These are phyloP conservation scores for Euphorbia neoarborescens DNA, from an alignment of 441 rosid species.

Conservation along the genomic window DNA sequence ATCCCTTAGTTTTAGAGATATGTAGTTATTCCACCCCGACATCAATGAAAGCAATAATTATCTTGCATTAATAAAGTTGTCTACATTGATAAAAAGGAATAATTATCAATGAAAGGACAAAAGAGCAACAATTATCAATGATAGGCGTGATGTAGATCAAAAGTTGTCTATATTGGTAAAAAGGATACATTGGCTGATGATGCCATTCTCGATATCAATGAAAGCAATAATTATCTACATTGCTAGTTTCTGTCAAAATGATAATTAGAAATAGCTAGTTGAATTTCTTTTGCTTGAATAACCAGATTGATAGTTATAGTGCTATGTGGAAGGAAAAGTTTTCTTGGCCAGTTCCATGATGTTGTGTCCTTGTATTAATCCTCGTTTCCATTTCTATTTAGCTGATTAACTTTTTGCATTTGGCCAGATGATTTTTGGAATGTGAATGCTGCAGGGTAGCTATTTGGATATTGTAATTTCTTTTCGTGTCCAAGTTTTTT, in stretches of 20 bases:
- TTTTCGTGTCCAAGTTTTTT: neutral
- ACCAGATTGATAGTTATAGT: neutral
- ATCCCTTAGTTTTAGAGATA: no score
- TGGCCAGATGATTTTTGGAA: neutral
- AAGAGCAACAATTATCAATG: no score
- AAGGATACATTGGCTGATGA: neutral
- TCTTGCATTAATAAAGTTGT: no score
- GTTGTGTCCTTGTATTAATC: neutral
- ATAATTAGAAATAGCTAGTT: neutral
- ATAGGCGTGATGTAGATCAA: no score
- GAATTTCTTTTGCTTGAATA: neutral
- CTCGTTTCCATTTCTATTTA: neutral
- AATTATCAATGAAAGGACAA: no score
- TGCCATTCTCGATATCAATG: neutral
- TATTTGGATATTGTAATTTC: neutral
- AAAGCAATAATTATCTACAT: neutral
- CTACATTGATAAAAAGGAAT: no score
- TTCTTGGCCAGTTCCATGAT: neutral
- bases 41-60: no score
- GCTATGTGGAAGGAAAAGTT: neutral
- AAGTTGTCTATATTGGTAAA: no score
- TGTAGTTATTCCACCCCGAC: no score
- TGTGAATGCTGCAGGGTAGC: conserved; percentile 1
- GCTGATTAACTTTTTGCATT: neutral
- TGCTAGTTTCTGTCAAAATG: neutral